Percentiles rank a stretch among this genome's conserved stretches.
Evolutionary conservation across 2,329 filamentous ascomycete species (phyloP).

Genomic region (Colletotrichum sp.): DNA sequence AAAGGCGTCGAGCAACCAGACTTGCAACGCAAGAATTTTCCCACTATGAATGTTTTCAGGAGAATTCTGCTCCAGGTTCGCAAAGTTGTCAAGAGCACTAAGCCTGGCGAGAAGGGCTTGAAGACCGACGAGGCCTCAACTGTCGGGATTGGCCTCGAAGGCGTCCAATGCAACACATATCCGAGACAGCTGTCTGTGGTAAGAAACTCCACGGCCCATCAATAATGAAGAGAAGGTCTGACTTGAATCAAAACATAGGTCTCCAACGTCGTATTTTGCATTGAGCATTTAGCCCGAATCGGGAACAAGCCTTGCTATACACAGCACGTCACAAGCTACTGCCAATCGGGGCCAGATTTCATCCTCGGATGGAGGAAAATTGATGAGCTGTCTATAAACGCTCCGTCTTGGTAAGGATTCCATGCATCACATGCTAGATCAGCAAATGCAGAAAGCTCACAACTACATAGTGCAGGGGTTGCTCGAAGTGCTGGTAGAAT

Average conservation of each 20-base stretch:
- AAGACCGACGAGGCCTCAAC: neutral
- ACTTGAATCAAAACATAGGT: neutral
- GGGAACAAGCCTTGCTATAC: neutral
- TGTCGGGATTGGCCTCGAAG: neutral
- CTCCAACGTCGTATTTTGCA: neutral
- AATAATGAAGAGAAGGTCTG: neutral
- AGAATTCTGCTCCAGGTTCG: neutral
- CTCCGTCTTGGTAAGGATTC: neutral
- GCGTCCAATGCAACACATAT: neutral
- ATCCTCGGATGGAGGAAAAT: slow-evolving; percentile 1
- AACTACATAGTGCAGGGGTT: neutral
- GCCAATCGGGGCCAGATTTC: neutral
- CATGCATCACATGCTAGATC: neutral
- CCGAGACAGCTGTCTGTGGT: neutral
- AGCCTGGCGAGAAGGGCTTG: neutral
- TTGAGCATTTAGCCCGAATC: neutral
- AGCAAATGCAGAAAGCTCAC: neutral
- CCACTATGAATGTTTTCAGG: neutral
- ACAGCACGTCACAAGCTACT: neutral
- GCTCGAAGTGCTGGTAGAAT: neutral
- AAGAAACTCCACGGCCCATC: neutral
- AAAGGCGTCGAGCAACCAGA: neutral
- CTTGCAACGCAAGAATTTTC: neutral
- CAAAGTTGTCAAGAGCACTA: neutral
- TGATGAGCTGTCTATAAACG: neutral